A percentile compares a stretch with the other conserved stretches of the same genome.
These are phyloP conservation scores for Lichtheimia ramosa DNA, from an alignment of 371 early-diverging fungal genomes.

Conservation along the genomic window DNA sequence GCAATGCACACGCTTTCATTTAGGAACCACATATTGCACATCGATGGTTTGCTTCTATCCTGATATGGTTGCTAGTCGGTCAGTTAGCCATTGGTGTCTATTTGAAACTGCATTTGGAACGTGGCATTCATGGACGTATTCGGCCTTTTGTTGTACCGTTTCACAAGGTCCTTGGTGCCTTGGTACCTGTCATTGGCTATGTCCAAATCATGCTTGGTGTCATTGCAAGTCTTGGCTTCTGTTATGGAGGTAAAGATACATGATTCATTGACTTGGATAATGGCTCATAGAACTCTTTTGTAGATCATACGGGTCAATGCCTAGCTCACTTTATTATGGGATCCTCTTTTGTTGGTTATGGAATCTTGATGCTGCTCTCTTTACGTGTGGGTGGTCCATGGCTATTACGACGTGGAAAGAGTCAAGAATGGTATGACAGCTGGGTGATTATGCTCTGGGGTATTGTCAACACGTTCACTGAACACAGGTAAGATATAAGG, in stretches of 20 bases:
- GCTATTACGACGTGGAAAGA: slow-evolving; percentile 55
- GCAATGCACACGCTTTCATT: background rate
- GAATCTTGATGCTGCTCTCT: slow-evolving; percentile 55
- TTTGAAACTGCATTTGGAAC: slow-evolving; percentile 60
- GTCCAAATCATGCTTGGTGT: slow-evolving; percentile 67
- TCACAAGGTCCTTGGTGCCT: slow-evolving; percentile 56
- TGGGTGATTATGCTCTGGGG: slow-evolving; percentile 68
- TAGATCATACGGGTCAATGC: slow-evolving; percentile 63
- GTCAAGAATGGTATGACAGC: slow-evolving; percentile 74
- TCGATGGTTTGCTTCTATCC: slow-evolving; percentile 60
- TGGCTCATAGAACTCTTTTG: background rate
- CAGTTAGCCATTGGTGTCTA: slow-evolving; percentile 59
- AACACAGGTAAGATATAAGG: slow-evolving; percentile 52
- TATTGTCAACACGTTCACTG: slow-evolving; percentile 70
- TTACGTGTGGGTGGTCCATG: slow-evolving; percentile 62
- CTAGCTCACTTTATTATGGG: slow-evolving; percentile 76
- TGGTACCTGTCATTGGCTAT: slow-evolving; percentile 58
- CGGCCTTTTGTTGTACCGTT: slow-evolving; percentile 45
- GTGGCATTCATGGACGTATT: slow-evolving; percentile 51
- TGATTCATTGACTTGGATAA: background rate
- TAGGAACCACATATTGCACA: slow-evolving; percentile 64
- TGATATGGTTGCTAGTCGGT: slow-evolving; percentile 50
- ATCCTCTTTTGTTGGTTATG: slow-evolving; percentile 68
- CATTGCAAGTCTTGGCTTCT: slow-evolving; percentile 63
- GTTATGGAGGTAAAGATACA: slow-evolving; percentile 50